Conservation (phyloP, 2,329 filamentous ascomycete genomes). For the Gnomoniopsis sp. region DNA sequence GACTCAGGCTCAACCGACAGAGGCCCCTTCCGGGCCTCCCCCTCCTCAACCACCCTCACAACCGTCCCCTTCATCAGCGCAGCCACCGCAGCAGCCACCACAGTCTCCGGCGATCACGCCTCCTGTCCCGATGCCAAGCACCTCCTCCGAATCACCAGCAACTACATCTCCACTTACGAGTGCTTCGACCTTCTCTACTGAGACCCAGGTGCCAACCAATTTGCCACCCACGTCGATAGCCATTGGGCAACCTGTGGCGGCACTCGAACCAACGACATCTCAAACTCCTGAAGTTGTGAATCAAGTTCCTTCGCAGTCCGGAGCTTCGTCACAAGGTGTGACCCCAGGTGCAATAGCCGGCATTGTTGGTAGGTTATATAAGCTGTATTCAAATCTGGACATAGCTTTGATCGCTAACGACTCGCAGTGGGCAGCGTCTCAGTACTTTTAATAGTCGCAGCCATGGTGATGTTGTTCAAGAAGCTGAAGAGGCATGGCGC, state of each 20-base stretch:
- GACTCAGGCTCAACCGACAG: background rate
- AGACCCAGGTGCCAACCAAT: background rate
- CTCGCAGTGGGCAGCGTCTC: constrained; percentile 5
- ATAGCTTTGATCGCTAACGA: background rate
- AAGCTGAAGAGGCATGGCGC: background rate
- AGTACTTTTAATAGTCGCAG: constrained; percentile 1
- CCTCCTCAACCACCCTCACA: background rate
- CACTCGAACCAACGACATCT: background rate
- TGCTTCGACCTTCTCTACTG: background rate
- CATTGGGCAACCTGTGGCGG: background rate
- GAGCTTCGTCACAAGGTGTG: background rate
- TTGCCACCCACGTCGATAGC: background rate
- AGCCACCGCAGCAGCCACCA: background rate
- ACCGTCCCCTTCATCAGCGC: background rate
- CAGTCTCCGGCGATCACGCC: background rate
- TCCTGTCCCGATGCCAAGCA: background rate
- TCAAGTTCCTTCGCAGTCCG: background rate
- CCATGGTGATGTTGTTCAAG: background rate
- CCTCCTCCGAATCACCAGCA: too few relatives aligned
- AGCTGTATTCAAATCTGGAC: too few relatives aligned
- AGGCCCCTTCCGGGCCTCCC: background rate
- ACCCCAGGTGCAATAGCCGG: constrained; percentile 7
- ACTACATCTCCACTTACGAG: background rate
- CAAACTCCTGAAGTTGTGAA: background rate
- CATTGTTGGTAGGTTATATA: constrained; percentile 1